A percentile compares a stretch with the other conserved stretches of the same genome.
Evolutionary conservation across 2,329 filamentous ascomycete genomes (phyloP).

Genomic region (Monosporascus sp.): DNA sequence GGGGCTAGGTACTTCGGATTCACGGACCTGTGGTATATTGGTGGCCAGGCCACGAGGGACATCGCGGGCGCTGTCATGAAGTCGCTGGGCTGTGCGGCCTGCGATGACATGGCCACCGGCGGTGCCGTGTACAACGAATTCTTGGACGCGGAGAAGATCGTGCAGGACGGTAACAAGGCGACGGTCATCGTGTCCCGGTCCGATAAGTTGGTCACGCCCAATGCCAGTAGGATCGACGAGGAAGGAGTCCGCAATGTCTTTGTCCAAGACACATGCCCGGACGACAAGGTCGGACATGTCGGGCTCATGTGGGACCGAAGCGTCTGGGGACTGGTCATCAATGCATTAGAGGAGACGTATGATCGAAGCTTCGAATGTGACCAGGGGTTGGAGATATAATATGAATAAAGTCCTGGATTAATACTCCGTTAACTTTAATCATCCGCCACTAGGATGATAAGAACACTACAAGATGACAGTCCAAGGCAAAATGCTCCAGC

Average conservation of each 20-base stretch:
- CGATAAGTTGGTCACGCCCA: slow-evolving; percentile 18
- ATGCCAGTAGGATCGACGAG: slow-evolving; percentile 19
- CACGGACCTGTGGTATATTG: slow-evolving; percentile 23
- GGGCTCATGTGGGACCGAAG: slow-evolving; percentile 21
- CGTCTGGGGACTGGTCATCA: slow-evolving; percentile 22
- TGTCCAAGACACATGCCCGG: slow-evolving; percentile 21
- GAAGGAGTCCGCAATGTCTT: slow-evolving; percentile 15
- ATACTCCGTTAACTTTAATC: too few relatives aligned
- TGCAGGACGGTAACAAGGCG: slow-evolving; percentile 19
- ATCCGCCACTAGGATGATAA: too few relatives aligned
- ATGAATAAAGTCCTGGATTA: too few relatives aligned
- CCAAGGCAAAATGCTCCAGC: too few relatives aligned
- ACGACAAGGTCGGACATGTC: slow-evolving; percentile 20
- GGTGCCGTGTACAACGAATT: slow-evolving; percentile 17
- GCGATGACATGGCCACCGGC: slow-evolving; percentile 21
- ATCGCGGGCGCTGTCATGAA: slow-evolving; percentile 13
- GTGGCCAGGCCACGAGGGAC: slow-evolving; percentile 15
- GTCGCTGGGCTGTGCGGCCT: slow-evolving; percentile 18
- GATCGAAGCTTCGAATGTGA: slow-evolving; percentile 20
- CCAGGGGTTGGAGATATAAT: slow-evolving; percentile 11
- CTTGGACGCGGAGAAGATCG: slow-evolving; percentile 11
- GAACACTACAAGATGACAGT: too few relatives aligned
- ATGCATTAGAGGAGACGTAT: slow-evolving; percentile 22
- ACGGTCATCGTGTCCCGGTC: slow-evolving; percentile 20
- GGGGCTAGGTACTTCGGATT: slow-evolving; percentile 23